These are phyloP conservation scores for Pelargonium australe DNA, from an alignment of 441 rosid species.

Conservation along the genomic window DNA sequence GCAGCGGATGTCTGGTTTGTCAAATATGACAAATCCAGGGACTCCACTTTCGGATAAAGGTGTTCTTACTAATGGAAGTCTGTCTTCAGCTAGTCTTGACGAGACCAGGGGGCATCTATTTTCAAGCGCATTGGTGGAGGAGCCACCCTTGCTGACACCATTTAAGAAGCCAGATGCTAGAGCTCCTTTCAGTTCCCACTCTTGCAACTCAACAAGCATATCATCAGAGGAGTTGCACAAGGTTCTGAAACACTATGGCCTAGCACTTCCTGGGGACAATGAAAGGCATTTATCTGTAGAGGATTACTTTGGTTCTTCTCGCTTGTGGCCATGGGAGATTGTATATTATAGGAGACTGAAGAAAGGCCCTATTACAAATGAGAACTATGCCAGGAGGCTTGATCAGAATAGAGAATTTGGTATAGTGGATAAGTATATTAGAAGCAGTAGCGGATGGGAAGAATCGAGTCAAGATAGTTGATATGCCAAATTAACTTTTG, in stretches of 20 bases:
- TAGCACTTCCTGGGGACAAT: conserved; percentile 28
- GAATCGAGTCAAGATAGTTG: conserved; percentile 21
- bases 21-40: conserved; percentile 20
- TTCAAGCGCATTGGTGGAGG: conserved; percentile 23
- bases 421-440: conserved; percentile 39
- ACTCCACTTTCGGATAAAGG: conserved; percentile 15
- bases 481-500: conserved; percentile 10
- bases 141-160: conserved; percentile 18
- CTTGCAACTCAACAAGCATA: conserved; percentile 23
- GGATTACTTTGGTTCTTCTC: conserved; percentile 43
- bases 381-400: conserved; percentile 41
- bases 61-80: conserved; percentile 8
- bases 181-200: conserved; percentile 15
- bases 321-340: conserved; percentile 53
- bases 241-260: conserved; percentile 44
- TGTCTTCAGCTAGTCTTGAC: conserved; percentile 15
- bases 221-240: conserved; percentile 34
- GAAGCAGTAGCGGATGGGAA: conserved; percentile 50
- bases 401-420: conserved; percentile 40
- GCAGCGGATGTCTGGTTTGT: conserved; percentile 17
- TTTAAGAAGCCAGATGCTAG: conserved; percentile 20
- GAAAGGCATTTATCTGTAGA: conserved; percentile 27
- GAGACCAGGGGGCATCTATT: conserved; percentile 18
- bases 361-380: conserved; percentile 39
- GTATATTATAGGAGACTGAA: conserved; percentile 44